A percentile compares a stretch with the other conserved stretches of the same genome.
Evolutionary conservation across 2,329 filamentous ascomycete species (phyloP).

Genomic region (Colletotrichum horii): DNA sequence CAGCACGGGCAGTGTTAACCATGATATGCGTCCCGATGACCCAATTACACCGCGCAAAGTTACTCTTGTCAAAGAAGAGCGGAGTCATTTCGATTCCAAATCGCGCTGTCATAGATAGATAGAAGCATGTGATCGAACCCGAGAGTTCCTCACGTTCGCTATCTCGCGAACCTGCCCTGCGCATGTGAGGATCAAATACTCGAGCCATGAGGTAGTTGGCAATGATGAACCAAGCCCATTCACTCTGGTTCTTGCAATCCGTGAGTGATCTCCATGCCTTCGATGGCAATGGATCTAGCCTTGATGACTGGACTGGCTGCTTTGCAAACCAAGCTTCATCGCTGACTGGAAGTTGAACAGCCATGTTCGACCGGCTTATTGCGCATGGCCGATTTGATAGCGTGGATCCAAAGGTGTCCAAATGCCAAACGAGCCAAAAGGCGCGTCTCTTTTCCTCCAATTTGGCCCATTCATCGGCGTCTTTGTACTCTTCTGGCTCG

Average conservation of each 20-base stretch:
- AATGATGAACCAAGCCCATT: not conserved
- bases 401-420: not conserved
- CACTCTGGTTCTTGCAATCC: not conserved
- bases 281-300: not conserved
- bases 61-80: not conserved
- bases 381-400: not conserved
- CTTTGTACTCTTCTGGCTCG: not conserved
- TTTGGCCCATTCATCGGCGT: not conserved
- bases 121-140: not conserved
- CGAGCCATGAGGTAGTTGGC: not conserved
- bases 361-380: not conserved
- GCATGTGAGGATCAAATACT: not conserved
- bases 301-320: not conserved
- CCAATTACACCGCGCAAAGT: not conserved
- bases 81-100: not conserved
- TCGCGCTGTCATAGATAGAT: not conserved
- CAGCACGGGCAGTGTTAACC: not conserved
- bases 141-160: not conserved
- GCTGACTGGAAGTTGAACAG: not conserved
- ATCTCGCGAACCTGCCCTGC: not conserved
- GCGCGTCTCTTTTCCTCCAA: not conserved
- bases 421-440: not conserved
- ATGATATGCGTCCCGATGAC: not conserved
- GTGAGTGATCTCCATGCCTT: not conserved
- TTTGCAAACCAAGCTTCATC: not conserved